phyloP scores from a whole-genome alignment of 2,329 filamentous ascomycete genomes.

The Cytospora leucostoma region DNA sequence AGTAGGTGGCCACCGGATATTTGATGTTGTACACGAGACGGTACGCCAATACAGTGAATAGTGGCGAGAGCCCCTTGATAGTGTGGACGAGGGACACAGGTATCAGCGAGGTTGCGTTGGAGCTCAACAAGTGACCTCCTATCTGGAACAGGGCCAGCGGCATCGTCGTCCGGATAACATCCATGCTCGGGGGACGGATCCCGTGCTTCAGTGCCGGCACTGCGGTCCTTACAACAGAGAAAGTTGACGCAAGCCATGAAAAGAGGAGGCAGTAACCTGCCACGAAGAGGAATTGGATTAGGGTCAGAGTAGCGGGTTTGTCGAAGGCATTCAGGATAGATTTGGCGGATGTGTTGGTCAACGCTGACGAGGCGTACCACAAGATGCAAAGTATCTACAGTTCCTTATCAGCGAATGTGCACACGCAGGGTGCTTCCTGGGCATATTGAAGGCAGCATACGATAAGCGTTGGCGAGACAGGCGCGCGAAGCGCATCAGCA shows the following conservation, averaged over 20 bases:
- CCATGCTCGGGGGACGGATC: conserved; percentile 76
- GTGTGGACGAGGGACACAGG: conserved; percentile 97
- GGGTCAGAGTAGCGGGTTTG: conserved; percentile 86
- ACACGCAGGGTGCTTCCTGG: conserved; percentile 16
- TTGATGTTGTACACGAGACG: conserved; percentile 84
- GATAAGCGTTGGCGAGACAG: conserved; percentile 83
- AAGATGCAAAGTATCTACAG: conserved; percentile 76
- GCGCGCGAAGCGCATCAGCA: conserved; percentile 85
- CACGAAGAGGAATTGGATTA: conserved; percentile 93
- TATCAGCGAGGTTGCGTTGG: conserved; percentile 90
- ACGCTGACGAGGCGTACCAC: conserved; percentile 94
- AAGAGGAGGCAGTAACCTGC: conserved; percentile 82
- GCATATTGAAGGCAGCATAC: conserved; percentile 52
- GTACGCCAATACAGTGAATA: conserved; percentile 95
- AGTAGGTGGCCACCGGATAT: conserved; percentile 84
- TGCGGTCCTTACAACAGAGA: conserved; percentile 68
- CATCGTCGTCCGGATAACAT: conserved; percentile 84
- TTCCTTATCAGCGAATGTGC: conserved; percentile 33
- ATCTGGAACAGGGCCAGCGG: conserved; percentile 92
- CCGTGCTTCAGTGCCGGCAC: conserved; percentile 82
- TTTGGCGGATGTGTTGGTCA: conserved; percentile 98
- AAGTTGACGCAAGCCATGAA: conserved; percentile 71
- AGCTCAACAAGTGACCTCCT: conserved; percentile 88
- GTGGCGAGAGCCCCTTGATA: conserved; percentile 93
- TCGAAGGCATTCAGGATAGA: conserved; percentile 90